Conservation (phyloP, 306 rosid genomes). For the Lithocarpus polystachyus region DNA sequence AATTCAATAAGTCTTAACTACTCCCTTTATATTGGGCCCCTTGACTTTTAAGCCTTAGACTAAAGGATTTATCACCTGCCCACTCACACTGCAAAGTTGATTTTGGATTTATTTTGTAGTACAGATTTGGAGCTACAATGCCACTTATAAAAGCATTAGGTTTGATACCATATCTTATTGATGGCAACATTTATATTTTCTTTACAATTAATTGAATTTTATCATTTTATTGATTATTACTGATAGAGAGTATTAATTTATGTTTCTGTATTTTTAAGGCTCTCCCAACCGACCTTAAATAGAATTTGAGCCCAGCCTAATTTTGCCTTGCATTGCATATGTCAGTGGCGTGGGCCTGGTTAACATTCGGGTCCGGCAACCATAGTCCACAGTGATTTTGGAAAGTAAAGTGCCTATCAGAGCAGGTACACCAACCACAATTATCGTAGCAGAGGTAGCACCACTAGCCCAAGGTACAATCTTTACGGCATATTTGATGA, state of each 20-base stretch:
- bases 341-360: neutral
- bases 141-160: neutral
- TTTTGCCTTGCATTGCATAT: neutral
- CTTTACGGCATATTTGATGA: no score
- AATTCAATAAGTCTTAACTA: slow-evolving; percentile 47
- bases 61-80: slow-evolving; percentile 15
- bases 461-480: no score
- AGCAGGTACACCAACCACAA: neutral
- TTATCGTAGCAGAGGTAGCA: neutral
- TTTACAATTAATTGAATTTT: neutral
- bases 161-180: neutral
- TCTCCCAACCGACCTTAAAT: neutral
- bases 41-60: neutral
- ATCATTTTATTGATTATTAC: neutral
- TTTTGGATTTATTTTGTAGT: neutral
- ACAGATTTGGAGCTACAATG: neutral
- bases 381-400: neutral
- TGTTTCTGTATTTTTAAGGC: neutral
- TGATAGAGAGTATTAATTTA: neutral
- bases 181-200: neutral
- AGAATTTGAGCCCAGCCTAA: neutral
- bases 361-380: neutral
- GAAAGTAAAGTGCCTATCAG: neutral
- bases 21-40: slow-evolving; percentile 31
- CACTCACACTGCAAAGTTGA: neutral